Conservation (phyloP, 306 rosid genomes). For the Cicer bijugum region DNA sequence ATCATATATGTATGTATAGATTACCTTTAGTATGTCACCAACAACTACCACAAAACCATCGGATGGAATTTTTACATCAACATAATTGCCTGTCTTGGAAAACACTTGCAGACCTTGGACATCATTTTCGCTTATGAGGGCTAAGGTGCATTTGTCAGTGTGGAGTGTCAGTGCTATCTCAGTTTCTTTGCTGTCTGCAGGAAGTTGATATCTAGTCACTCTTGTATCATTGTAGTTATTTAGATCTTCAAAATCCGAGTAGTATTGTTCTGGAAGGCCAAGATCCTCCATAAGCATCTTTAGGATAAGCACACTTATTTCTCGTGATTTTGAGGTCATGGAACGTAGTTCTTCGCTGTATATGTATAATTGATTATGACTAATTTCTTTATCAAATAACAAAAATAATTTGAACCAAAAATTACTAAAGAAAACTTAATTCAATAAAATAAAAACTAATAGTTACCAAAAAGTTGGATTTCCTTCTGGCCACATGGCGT, state of each 20-base stretch:
- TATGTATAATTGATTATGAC: not conserved
- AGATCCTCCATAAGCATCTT: conserved; percentile 54
- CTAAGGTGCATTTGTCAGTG: not conserved
- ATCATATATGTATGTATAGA: too few species aligned
- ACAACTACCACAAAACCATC: conserved; percentile 45
- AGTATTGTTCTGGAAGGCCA: conserved; percentile 46
- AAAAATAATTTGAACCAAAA: not conserved
- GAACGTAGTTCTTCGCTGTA: conserved; percentile 49
- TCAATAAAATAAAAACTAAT: too few species aligned
- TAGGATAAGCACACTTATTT: conserved; percentile 33
- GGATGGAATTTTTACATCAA: conserved; percentile 34
- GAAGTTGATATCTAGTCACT: conserved; percentile 52
- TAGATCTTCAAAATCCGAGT: conserved; percentile 38
- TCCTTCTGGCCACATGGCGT: conserved; percentile 67
- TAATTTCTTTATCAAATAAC: not conserved
- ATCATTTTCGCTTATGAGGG: not conserved
- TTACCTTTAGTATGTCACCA: conserved; percentile 55
- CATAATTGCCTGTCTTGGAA: not conserved
- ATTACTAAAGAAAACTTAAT: too few species aligned
- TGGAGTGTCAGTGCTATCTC: conserved; percentile 45
- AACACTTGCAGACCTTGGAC: not conserved
- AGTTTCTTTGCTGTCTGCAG: conserved; percentile 14
- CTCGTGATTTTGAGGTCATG: conserved; percentile 51
- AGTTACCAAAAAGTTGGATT: conserved; percentile 53
- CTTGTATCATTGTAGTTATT: conserved; percentile 29